These are phyloP conservation scores for Suhomyces kilbournensis DNA, from an alignment of 805 yeast species.

Conservation along the genomic window DNA sequence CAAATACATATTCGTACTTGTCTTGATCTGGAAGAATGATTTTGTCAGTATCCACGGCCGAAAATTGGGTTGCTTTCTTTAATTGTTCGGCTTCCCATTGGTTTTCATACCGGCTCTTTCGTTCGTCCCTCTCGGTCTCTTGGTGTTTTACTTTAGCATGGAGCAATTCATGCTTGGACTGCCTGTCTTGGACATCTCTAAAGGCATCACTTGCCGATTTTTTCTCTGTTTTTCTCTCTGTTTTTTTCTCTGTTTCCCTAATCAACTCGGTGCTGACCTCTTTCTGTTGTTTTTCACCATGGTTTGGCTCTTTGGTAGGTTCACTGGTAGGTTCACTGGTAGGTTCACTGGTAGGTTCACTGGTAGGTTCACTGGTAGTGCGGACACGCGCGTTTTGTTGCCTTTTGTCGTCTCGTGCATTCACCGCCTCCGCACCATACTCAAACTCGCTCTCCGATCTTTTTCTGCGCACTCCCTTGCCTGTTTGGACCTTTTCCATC, in stretches of 20 bases:
- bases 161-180: conserved; percentile 52
- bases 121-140: conserved; percentile 12
- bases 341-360: no score
- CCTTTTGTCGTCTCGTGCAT: not conserved
- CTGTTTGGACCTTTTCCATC: not conserved
- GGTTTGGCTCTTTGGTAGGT: no score
- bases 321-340: no score
- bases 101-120: conserved; percentile 19
- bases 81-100: conserved; percentile 58
- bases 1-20: conserved; percentile 74
- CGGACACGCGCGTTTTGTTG: not conserved
- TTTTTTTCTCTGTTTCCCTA: no score
- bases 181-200: conserved; percentile 26
- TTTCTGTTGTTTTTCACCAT: no score
- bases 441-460: not conserved
- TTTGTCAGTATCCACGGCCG: conserved; percentile 31
- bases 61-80: conserved; percentile 34
- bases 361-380: not conserved
- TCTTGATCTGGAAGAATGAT: conserved; percentile 40
- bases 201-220: no score
- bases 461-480: not conserved
- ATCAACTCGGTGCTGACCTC: no score
- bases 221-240: not conserved
- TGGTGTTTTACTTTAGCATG: conserved; percentile 31
- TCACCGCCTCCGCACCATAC: not conserved